Evolutionary conservation across 345 rosid genomes (phyloP).

Genomic region (Rhizophora apiculata): DNA sequence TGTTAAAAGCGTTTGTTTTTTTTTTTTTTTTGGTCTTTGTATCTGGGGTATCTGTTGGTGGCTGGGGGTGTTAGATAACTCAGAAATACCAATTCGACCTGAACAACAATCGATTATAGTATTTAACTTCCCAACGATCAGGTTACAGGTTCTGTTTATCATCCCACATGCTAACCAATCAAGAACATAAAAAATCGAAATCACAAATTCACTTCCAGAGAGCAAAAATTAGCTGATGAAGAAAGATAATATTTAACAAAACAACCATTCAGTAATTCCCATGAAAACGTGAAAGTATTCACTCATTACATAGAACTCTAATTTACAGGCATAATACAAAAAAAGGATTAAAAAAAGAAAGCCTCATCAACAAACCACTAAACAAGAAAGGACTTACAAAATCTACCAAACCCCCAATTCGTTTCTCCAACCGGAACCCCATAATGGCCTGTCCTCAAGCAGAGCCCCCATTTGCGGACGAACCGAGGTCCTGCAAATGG

Average conservation of each 20-base stretch:
- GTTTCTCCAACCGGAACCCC: slow-evolving; percentile 27
- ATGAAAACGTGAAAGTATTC: slow-evolving; percentile 1
- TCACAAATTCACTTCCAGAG: neutral
- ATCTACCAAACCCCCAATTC: slow-evolving; percentile 31
- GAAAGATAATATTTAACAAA: neutral
- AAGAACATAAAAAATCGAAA: neutral
- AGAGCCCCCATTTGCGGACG: slow-evolving; percentile 8
- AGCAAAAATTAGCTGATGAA: neutral
- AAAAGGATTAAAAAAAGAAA: neutral
- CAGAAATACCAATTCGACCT: neutral
- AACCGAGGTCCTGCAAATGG: slow-evolving; percentile 60
- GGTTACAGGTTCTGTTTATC: neutral
- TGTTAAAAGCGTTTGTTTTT: too few relatives aligned
- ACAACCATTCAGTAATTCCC: neutral
- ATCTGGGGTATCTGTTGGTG: too few relatives aligned
- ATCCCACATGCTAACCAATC: neutral
- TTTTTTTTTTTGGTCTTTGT: too few relatives aligned
- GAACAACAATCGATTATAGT: neutral
- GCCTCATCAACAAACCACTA: neutral
- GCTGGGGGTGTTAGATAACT: too few relatives aligned
- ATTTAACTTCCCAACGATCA: neutral
- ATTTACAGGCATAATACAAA: neutral
- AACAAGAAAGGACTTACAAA: slow-evolving; percentile 22
- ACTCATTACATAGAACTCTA: neutral
- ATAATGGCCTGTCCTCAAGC: slow-evolving; percentile 17